Evolutionary conservation across 2,329 filamentous ascomycete species (phyloP), one percentile per base, ranked within the genome.

Genomic region (Aspergillus sp.): DNA sequence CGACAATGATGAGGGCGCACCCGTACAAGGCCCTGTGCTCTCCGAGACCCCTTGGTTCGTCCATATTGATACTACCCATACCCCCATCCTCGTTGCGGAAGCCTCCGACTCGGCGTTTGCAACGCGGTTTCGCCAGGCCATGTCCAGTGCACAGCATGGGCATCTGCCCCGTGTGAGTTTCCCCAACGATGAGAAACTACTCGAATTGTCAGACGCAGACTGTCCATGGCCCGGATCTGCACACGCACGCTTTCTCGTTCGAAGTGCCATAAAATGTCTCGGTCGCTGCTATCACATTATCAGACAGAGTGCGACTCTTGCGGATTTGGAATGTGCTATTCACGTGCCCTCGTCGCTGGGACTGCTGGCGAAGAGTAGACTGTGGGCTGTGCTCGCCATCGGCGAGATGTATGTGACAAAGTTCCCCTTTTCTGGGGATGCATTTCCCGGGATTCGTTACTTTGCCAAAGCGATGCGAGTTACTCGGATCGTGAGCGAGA

Each of bases 21-120:
- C 6, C 4, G 25, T 7, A 28, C 25, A 53, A 9, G 34, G 4
- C 1, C 31, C 34, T 15, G 38, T 45, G 22, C 34, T 54, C 4
- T 34, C 34, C 11, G 51, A 54, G 11, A 17, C 22, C 4, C 51
- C 51, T 11, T 54, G 51, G 51, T 54, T 45, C 28, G 51, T 54
- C 15, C 41, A 54, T n/a, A 15, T 34, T 15, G 51, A 43, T n/a
- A 23, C 51, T 2, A 22, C 41, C 8, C 22, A 45, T 3, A 43
- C 34, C 2, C 51, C 51, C 4, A 43, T 45, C 7, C 34, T 54
- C 11, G 51, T 54, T 11, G 51, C 51, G 3, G 51, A 54, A 54
- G 31, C 51, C 22, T 54, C 51, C 3, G 51, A 54, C 22, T 54
- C 51, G 51, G 51, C 51, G 2, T 54, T 54, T 54, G 51, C 51